Evolutionary conservation across 345 rosid species (phyloP), one percentile per base, ranked within the genome.

Genomic region (Gynandropsis gynandra): DNA sequence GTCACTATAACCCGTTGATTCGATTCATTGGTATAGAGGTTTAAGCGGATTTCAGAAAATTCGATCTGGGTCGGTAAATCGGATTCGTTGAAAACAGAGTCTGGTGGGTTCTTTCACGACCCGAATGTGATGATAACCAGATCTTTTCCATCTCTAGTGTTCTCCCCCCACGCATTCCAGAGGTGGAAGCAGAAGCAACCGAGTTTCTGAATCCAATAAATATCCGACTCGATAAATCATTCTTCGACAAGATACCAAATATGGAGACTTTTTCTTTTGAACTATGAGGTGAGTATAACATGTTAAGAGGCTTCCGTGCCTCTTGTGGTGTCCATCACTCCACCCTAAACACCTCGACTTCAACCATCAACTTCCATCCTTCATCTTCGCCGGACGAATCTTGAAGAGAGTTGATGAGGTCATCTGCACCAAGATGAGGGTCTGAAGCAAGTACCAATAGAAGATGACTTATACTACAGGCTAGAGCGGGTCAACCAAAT

Each of bases 131-230:
- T 71, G 0, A 81, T 39, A 17, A 64, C 58, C 19, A 67, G 58
- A 16, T 74, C 79, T 1, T 73, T 75, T 4, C 80, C 79, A 1
- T 50, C 44, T 0, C 47, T 61, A 1, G 58, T 51, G 14, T 0
- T 62, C 61, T 79, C 93, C 40, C 83, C 93, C 96, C 96, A 83
- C 13, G 89, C 80, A 47, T 83, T 87, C n/a, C n/a, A n/a, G n/a
- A n/a, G n/a, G n/a, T n/a, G n/a, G n/a, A n/a, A n/a, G n/a, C n/a
- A n/a, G n/a, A 82, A 82, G 31, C 80, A 76, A 46, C 54, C 59
- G 0, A 83, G 82, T 13, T 69, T 81, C 7, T 79, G 74, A 9
- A 83, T 16, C 93, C 93, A 83, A 36, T 8, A 57, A 10, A 83
- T 70, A 9, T 47, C 56, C 0, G 80, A 76, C 4, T 70, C 80